phyloP scores from a whole-genome alignment of 139 green algal genomes.

The Auxenochlorella protothecoides region DNA sequence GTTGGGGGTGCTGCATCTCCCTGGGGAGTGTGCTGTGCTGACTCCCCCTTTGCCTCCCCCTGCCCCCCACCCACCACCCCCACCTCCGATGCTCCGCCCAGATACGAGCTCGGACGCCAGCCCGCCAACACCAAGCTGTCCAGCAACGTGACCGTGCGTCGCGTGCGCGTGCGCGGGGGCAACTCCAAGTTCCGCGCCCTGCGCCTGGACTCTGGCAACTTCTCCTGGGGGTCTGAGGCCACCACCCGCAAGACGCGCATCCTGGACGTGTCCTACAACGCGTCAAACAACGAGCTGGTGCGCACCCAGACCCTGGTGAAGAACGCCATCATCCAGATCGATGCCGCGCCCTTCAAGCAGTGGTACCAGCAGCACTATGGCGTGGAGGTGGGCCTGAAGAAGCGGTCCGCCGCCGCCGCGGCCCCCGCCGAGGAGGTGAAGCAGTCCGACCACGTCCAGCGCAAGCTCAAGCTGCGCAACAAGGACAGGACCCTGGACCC shows the following conservation, averaged over 20 bases:
- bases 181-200: constrained; percentile 98
- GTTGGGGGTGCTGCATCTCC: too few relatives aligned
- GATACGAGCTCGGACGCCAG: constrained; percentile 94
- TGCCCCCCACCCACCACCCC: neutral
- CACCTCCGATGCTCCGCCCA: constrained; percentile 18
- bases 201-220: constrained; percentile 94
- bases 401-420: constrained; percentile 28
- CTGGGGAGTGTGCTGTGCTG: neutral
- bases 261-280: constrained; percentile 96
- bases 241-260: constrained; percentile 90
- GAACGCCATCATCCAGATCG: constrained; percentile 88
- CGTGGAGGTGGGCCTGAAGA: constrained; percentile 87
- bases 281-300: constrained; percentile 99
- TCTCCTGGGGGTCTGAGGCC: constrained; percentile 84
- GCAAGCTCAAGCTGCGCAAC: constrained; percentile 75
- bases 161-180: constrained; percentile 83
- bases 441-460: constrained; percentile 72
- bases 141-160: constrained; percentile 77
- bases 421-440: constrained; percentile 29
- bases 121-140: constrained; percentile 94
- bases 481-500: constrained; percentile 45
- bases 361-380: constrained; percentile 96
- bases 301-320: constrained; percentile 99
- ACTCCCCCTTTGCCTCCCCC: neutral
- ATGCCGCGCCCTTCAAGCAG: constrained; percentile 92